Evolutionary conservation across 495 filamentous ascomycete species (phyloP).

Genomic region (Astrothelium subdiscretum): DNA sequence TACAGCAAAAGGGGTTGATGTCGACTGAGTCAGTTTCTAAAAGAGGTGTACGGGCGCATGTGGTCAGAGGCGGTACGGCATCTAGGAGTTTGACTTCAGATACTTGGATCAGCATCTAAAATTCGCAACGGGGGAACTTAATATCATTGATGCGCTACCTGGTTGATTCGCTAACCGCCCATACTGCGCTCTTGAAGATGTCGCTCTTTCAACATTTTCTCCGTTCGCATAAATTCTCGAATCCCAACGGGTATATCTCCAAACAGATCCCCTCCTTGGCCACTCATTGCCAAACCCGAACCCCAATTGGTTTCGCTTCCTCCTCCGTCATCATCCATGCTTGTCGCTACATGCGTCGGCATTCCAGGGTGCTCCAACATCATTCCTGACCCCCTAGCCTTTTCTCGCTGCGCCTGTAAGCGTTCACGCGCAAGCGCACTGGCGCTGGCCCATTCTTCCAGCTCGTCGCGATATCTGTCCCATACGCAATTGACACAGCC

Average conservation of each 20-base stretch:
- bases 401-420: slow-evolving; percentile 25
- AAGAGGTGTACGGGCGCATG: neutral
- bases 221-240: slow-evolving; percentile 91
- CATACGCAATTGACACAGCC: slow-evolving; percentile 97
- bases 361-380: slow-evolving; percentile 22
- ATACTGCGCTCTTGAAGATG: slow-evolving; percentile 28
- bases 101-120: too few relatives aligned
- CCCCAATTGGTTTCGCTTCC: slow-evolving; percentile 60
- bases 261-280: slow-evolving; percentile 49
- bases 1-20: slow-evolving; percentile 56
- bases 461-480: slow-evolving; percentile 79
- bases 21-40: slow-evolving; percentile 42
- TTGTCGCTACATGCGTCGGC: slow-evolving; percentile 32
- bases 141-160: too few relatives aligned
- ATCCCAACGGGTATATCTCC: slow-evolving; percentile 83
- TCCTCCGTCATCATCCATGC: slow-evolving; percentile 76
- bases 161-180: neutral
- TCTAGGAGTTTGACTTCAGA: too few relatives aligned
- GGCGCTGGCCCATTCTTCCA: slow-evolving; percentile 71
- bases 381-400: slow-evolving; percentile 29
- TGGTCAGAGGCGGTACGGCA: too few relatives aligned
- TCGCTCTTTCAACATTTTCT: slow-evolving; percentile 79
- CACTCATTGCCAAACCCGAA: slow-evolving; percentile 22
- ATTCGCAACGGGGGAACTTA: too few relatives aligned
- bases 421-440: slow-evolving; percentile 43